These are phyloP conservation scores for Diaporthe humulicola DNA, from an alignment of 2,329 filamentous ascomycete species.

Conservation along the genomic window DNA sequence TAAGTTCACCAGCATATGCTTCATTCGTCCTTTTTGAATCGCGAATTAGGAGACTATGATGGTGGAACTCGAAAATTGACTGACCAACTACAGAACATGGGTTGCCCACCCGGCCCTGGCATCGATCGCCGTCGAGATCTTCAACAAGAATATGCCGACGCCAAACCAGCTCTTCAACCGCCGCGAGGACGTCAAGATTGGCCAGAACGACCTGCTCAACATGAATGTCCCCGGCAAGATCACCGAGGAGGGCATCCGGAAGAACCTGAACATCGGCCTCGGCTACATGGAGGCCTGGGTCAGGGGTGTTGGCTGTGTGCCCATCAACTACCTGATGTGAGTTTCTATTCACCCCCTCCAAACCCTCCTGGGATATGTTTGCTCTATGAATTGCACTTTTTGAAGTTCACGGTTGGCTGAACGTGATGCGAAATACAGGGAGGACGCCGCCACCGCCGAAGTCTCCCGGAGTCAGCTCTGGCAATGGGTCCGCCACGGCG, in stretches of 20 bases:
- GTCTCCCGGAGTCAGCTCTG: slow-evolving; percentile 94
- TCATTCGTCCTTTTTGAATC: slow-evolving; percentile 27
- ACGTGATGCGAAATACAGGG: slow-evolving; percentile 57
- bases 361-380: neutral
- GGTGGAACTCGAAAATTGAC: neutral
- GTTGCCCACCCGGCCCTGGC: slow-evolving; percentile 96
- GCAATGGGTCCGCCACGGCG: slow-evolving; percentile 88
- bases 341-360: slow-evolving; percentile 41
- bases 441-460: slow-evolving; percentile 97
- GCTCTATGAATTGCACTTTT: no score
- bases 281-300: slow-evolving; percentile 99
- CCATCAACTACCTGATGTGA: slow-evolving; percentile 96
- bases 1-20: slow-evolving; percentile 38
- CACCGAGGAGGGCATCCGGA: slow-evolving; percentile 94
- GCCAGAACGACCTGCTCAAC: slow-evolving; percentile 92
- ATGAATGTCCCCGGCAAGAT: slow-evolving; percentile 96
- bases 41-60: neutral
- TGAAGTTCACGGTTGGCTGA: neutral
- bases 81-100: slow-evolving; percentile 73
- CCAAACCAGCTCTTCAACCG: slow-evolving; percentile 95
- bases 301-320: slow-evolving; percentile 93
- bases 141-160: slow-evolving; percentile 99
- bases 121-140: slow-evolving; percentile 87
- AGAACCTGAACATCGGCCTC: slow-evolving; percentile 97
- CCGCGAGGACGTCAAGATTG: slow-evolving; percentile 89